Conservation (phyloP, 306 rosid genomes). For the Vigna nakashimae region DNA sequence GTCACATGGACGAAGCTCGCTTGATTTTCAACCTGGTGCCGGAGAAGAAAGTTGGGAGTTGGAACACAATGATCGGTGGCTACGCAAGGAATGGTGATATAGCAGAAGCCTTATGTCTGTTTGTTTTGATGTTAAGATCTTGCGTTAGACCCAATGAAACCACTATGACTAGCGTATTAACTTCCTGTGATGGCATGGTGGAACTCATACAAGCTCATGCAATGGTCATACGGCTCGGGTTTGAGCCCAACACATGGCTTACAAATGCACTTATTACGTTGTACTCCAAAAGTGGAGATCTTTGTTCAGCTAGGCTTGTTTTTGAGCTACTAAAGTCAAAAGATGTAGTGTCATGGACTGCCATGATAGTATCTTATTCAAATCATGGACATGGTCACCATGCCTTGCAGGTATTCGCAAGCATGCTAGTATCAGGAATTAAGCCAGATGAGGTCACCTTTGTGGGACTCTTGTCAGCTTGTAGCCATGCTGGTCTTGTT, state of each 20-base stretch:
- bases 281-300: constrained; percentile 61
- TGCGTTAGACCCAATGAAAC: constrained; percentile 50
- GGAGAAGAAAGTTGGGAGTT: constrained; percentile 52
- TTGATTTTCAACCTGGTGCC: constrained; percentile 54
- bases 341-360: constrained; percentile 58
- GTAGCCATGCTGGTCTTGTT: constrained; percentile 62
- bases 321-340: constrained; percentile 50
- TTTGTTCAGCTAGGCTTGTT: constrained; percentile 48
- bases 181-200: constrained; percentile 50
- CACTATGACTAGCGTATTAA: constrained; percentile 47
- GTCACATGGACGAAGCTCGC: constrained; percentile 49
- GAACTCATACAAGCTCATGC: constrained; percentile 59
- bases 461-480: constrained; percentile 58
- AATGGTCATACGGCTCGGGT: constrained; percentile 48
- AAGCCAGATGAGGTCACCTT: constrained; percentile 54
- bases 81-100: constrained; percentile 41
- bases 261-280: constrained; percentile 51
- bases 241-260: constrained; percentile 49
- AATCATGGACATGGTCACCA: constrained; percentile 57
- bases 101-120: constrained; percentile 49
- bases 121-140: constrained; percentile 52
- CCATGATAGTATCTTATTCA: constrained; percentile 54
- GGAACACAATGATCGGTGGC: constrained; percentile 55
- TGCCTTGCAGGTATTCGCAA: constrained; percentile 52
- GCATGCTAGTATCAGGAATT: constrained; percentile 52